A percentile compares a stretch with the other conserved stretches of the same genome.
Conservation (phyloP, 768 basidiomycete species). For the Boletus barrowsii region DNA sequence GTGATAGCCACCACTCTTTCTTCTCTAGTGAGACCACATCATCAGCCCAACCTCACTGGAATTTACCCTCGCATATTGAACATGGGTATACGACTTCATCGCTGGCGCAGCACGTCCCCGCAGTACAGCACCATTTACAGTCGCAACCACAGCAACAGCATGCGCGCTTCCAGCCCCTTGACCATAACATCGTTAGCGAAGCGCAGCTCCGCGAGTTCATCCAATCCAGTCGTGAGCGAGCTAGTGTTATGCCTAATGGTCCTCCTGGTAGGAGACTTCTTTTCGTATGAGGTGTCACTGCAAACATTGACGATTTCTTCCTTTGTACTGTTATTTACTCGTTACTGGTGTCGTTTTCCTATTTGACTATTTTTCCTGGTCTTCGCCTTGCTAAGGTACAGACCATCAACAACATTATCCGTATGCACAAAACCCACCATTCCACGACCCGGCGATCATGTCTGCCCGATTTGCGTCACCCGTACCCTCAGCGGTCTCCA, state of each 20-base stretch:
- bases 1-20: conserved; percentile 48
- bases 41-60: conserved; percentile 45
- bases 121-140: conserved; percentile 33
- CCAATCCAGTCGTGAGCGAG: conserved; percentile 63
- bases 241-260: conserved; percentile 31
- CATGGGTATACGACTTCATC: conserved; percentile 47
- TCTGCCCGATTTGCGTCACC: conserved; percentile 60
- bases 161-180: conserved; percentile 55
- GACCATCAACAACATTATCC: conserved; percentile 37
- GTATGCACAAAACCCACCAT: conserved; percentile 43
- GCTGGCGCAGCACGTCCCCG: conserved; percentile 44
- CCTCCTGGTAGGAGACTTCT: conserved; percentile 50
- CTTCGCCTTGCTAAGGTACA: conserved; percentile 22
- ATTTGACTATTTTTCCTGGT: conserved; percentile 10
- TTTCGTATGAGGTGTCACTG: conserved; percentile 34
- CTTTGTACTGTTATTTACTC: conserved; percentile 24
- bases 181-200: conserved; percentile 57
- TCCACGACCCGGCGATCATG: conserved; percentile 79
- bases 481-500: conserved; percentile 19
- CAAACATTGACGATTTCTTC: conserved; percentile 34
- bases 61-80: conserved; percentile 38
- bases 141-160: conserved; percentile 34
- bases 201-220: conserved; percentile 77
- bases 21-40: conserved; percentile 41
- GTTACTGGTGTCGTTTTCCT: conserved; percentile 20